phyloP scores from a whole-genome alignment of 306 rosid species.

The Inga leiocalycina region DNA sequence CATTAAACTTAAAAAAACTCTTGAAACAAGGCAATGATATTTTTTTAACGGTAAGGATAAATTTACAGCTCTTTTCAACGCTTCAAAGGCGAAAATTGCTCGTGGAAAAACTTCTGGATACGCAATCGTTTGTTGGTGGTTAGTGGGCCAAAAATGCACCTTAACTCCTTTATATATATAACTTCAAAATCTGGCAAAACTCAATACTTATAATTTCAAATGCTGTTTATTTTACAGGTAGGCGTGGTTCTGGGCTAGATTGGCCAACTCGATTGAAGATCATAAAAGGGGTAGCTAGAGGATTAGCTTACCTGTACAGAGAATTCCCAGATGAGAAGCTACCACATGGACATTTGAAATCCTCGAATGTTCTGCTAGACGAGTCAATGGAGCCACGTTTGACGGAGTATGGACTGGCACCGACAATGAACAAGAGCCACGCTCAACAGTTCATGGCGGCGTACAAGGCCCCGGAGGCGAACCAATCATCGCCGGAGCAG shows the following conservation, averaged over 20 bases:
- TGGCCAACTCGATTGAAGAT: conserved; percentile 80
- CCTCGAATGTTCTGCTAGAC: conserved; percentile 76
- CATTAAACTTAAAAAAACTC: too few relatives aligned
- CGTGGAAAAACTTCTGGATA: too few relatives aligned
- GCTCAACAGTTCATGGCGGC: conserved; percentile 70
- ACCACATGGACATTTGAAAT: conserved; percentile 87
- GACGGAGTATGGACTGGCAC: conserved; percentile 62
- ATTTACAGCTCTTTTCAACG: too few relatives aligned
- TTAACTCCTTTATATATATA: not conserved
- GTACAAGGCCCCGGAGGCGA: conserved; percentile 61
- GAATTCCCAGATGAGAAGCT: conserved; percentile 49
- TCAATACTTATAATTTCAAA: not conserved
- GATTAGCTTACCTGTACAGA: conserved; percentile 55
- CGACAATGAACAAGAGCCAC: conserved; percentile 47
- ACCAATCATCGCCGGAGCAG: not conserved
- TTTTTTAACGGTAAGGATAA: too few relatives aligned
- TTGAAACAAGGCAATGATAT: too few relatives aligned
- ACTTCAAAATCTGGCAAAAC: not conserved
- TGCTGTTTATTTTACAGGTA: conserved; percentile 41
- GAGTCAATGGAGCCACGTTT: conserved; percentile 46
- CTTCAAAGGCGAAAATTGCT: too few relatives aligned
- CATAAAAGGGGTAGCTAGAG: conserved; percentile 78
- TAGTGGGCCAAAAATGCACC: too few relatives aligned
- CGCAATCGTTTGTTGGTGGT: too few relatives aligned
- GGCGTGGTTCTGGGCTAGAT: conserved; percentile 41